Percentiles rank a stretch among this genome's conserved stretches.
These are phyloP conservation scores for Corinectria fuckeliana DNA, from an alignment of 2,329 filamentous ascomycete species.

Conservation along the genomic window DNA sequence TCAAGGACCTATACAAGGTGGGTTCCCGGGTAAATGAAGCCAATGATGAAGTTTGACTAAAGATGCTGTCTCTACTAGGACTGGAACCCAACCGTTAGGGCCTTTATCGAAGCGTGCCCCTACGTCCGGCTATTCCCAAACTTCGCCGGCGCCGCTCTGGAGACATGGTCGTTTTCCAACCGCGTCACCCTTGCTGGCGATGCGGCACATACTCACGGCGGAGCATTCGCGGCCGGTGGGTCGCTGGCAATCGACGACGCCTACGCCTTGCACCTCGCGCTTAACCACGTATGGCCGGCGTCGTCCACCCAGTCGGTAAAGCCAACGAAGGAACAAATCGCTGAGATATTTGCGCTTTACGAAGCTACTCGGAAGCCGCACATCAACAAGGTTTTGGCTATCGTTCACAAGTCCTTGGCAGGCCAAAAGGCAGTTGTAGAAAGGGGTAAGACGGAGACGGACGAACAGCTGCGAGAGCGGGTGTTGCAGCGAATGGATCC, in stretches of 20 bases:
- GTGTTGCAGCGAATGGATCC: conserved; percentile 47
- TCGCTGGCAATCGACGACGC: conserved; percentile 50
- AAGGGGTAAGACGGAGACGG: conserved; percentile 40
- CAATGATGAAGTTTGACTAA: neutral
- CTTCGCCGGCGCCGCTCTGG: conserved; percentile 46
- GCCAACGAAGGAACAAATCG: conserved; percentile 29
- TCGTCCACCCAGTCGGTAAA: conserved; percentile 3
- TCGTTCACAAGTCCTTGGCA: conserved; percentile 22
- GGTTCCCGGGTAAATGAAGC: neutral
- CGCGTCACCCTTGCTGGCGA: conserved; percentile 48
- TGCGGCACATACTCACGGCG: conserved; percentile 50
- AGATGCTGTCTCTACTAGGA: conserved; percentile 20
- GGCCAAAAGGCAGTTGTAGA: conserved; percentile 24
- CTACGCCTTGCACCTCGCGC: conserved; percentile 48
- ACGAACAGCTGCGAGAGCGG: conserved; percentile 45
- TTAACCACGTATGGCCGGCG: conserved; percentile 45
- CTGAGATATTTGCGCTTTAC: conserved; percentile 46
- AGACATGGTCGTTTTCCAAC: conserved; percentile 49
- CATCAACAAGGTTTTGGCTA: conserved; percentile 40
- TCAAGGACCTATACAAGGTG: conserved; percentile 45
- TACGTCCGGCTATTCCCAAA: conserved; percentile 52
- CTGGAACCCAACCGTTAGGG: conserved; percentile 51
- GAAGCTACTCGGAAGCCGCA: conserved; percentile 51
- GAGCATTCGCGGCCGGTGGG: conserved; percentile 49
- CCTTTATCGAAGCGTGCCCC: conserved; percentile 49